Percentiles rank a stretch among this genome's conserved stretches.
Conservation (phyloP, 2,329 filamentous ascomycete genomes). For the Piedraia hortae region DNA sequence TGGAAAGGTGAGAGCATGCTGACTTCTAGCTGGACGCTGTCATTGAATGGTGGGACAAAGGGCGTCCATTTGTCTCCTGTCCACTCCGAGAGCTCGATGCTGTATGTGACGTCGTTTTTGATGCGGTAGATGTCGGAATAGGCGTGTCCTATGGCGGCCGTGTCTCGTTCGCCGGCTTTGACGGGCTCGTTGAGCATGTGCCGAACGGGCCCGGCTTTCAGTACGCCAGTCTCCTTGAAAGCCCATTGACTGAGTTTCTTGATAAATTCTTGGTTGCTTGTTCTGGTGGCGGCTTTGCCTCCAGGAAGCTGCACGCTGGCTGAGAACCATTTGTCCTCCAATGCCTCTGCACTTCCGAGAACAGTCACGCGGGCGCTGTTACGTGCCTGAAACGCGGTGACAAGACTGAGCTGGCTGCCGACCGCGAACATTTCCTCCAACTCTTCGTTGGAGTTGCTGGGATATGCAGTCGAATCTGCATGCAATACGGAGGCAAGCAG, state of each 20-base stretch:
- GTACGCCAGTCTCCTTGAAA: conserved; percentile 76
- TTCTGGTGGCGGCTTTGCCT: conserved; percentile 28
- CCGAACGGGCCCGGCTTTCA: conserved; percentile 59
- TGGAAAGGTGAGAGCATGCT: conserved; percentile 97
- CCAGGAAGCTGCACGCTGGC: conserved; percentile 32
- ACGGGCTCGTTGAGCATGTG: conserved; percentile 28
- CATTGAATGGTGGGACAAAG: conserved; percentile 39
- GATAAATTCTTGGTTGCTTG: conserved; percentile 63
- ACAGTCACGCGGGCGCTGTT: conserved; percentile 80
- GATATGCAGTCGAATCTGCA: conserved; percentile 66
- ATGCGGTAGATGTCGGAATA: conserved; percentile 46
- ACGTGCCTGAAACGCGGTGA: conserved; percentile 69
- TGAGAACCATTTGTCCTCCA: conserved; percentile 73
- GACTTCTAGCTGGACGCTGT: conserved; percentile 80
- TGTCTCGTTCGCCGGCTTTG: conserved; percentile 22
- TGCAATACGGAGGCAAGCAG: conserved; percentile 59
- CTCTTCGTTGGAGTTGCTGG: conserved; percentile 81
- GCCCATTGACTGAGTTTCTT: conserved; percentile 76
- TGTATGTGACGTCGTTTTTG: conserved; percentile 81
- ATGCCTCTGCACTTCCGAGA: conserved; percentile 59
- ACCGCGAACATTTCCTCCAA: conserved; percentile 60
- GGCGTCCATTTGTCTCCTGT: conserved; percentile 42
- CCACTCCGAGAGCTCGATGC: conserved; percentile 74
- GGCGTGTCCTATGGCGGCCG: conserved; percentile 34
- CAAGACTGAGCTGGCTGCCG: conserved; percentile 55